These are phyloP conservation scores for Mrakia gelida DNA, from an alignment of 768 basidiomycete species.

Conservation along the genomic window DNA sequence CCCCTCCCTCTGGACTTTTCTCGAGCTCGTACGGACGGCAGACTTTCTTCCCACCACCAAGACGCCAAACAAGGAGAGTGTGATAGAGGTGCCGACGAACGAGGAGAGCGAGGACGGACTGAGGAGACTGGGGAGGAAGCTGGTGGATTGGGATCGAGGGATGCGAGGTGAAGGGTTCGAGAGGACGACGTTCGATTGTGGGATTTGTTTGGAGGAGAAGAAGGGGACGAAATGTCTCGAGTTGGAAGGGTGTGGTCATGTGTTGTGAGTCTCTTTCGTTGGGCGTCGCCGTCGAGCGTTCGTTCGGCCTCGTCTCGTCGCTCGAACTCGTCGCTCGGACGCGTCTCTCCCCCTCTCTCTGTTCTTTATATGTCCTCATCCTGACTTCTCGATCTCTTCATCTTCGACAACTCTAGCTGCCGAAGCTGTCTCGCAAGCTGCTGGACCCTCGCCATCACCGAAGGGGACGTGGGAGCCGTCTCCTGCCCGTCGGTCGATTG, in stretches of 20 bases:
- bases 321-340: too few species aligned
- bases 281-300: neutral
- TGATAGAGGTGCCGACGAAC: neutral
- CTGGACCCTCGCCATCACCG: conserved; percentile 73
- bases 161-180: conserved; percentile 57
- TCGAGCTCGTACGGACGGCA: conserved; percentile 15
- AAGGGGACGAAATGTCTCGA: conserved; percentile 34
- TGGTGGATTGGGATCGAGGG: conserved; percentile 53
- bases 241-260: conserved; percentile 61
- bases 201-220: conserved; percentile 24
- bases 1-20: conserved; percentile 6
- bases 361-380: neutral
- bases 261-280: conserved; percentile 51
- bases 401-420: conserved; percentile 48
- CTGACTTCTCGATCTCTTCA: neutral
- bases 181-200: conserved; percentile 62
- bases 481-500: conserved; percentile 77
- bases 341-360: too few species aligned
- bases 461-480: conserved; percentile 71
- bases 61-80: neutral
- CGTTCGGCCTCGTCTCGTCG: neutral
- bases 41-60: neutral
- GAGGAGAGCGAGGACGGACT: neutral
- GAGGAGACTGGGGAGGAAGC: conserved; percentile 25
- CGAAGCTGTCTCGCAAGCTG: conserved; percentile 71